These are phyloP conservation scores for Quercus aquifolioides DNA, from an alignment of 306 rosid genomes.

Conservation along the genomic window DNA sequence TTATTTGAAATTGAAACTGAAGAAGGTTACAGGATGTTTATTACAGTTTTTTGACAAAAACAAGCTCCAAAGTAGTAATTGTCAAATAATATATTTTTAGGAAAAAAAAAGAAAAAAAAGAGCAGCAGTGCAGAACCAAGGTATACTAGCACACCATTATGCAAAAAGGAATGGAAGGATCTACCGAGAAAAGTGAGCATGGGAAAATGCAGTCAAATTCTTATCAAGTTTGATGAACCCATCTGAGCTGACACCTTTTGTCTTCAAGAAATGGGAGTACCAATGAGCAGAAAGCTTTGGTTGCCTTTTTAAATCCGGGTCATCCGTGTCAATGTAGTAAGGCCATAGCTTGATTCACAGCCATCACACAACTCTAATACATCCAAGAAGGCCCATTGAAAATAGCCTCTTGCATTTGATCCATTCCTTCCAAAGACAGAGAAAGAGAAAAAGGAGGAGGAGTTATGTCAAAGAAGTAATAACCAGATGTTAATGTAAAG, in stretches of 20 bases:
- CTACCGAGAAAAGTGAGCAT: not conserved
- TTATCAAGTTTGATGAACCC: slow-evolving; percentile 10
- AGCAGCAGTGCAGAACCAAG: not conserved
- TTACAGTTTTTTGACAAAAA: too few relatives aligned
- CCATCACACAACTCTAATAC: slow-evolving; percentile 29
- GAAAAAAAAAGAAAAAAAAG: not conserved
- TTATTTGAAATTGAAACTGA: too few relatives aligned
- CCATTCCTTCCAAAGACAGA: slow-evolving; percentile 34
- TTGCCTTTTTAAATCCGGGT: slow-evolving; percentile 41
- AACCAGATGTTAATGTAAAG: not conserved
- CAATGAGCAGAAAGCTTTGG: slow-evolving; percentile 46
- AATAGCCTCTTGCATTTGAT: slow-evolving; percentile 35
- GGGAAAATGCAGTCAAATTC: slow-evolving; percentile 7
- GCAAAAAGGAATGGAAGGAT: not conserved
- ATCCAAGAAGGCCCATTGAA: slow-evolving; percentile 44
- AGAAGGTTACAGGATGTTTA: too few relatives aligned
- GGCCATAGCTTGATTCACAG: slow-evolving; percentile 22
- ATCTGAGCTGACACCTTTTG: slow-evolving; percentile 5
- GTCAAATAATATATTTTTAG: not conserved
- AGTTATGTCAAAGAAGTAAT: not conserved
- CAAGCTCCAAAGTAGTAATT: not conserved
- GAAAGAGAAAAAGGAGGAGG: too few relatives aligned
- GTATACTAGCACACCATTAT: not conserved
- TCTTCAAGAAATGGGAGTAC: slow-evolving; percentile 28
- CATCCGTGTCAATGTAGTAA: slow-evolving; percentile 34